Evolutionary conservation across 2,329 filamentous ascomycete species (phyloP), one percentile per base, ranked within the genome.

Genomic region (Bisporella sp.): DNA sequence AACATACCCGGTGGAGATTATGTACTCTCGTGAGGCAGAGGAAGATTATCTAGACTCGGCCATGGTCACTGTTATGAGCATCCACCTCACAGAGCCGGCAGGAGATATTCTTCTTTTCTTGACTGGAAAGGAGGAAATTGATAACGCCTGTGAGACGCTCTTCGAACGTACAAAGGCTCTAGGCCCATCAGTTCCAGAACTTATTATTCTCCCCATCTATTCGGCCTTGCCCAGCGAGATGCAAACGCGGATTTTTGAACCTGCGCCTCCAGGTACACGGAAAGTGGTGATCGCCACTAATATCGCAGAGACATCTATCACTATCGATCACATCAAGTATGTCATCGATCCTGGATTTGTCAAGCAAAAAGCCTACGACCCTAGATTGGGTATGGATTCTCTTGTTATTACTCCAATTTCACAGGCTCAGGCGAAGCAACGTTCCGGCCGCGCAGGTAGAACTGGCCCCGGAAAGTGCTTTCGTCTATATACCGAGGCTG

Each of bases 271-370:
- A 0, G 92, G 92, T 12, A 83, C 81, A 48, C 80, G 93, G 50
- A 99, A 99, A 69, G 90, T 97, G 1, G 89, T 99, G 52, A 95
- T 99, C 64, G 93, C 93, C 2, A 99, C 93, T 35, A 99, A 99
- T 61, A 99, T 99, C 63, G 93, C 93, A 1, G 93, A 99, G 66
- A 99, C 93, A 0, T 96, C 89, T 49, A 93, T 99, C 64, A 99
- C 93, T 0, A 97, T 99, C 57, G 93, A 99, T 65, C 87, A 92
- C 45, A 96, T 99, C 58, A 96, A 92, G 71, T 97, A 95, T 64
- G 95, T 99, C 13, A 84, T 99, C 12, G 93, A 99, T 62, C 91
- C 93, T 2, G 93, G 93, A 1, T 99, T 97, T 59, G 92, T 96
- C 54, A 99, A 99, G 72, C 91, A 97, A 65, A 96, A 93, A 59